Evolutionary conservation across 202 grass and related monocot genomes (phyloP).

Genomic region (Saccharum hybrid): DNA sequence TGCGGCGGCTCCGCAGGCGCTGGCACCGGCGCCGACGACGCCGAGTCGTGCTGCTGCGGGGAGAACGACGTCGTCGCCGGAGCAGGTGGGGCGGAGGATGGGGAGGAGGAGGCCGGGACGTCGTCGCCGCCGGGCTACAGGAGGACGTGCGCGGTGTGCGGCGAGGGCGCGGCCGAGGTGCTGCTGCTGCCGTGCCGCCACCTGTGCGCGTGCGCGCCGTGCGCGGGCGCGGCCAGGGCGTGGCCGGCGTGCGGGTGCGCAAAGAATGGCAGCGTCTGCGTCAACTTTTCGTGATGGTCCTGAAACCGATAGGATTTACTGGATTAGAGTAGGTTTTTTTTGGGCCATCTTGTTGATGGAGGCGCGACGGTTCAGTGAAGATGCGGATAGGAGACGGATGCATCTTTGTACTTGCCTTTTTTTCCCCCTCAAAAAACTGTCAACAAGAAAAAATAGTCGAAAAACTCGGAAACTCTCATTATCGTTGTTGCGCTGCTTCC

Average conservation of each 20-base stretch:
- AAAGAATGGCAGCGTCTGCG: slow-evolving; percentile 63
- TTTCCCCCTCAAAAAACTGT: background rate
- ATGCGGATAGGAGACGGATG: slow-evolving; percentile 38
- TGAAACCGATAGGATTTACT: slow-evolving; percentile 25
- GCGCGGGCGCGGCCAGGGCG: slow-evolving; percentile 48
- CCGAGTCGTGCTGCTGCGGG: slow-evolving; percentile 80
- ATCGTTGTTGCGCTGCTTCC: background rate
- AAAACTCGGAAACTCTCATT: background rate
- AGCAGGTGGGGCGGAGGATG: background rate
- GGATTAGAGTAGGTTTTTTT: slow-evolving; percentile 30
- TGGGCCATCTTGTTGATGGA: background rate
- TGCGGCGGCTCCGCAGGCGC: no score
- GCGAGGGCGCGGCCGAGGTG: slow-evolving; percentile 50
- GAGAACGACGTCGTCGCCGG: slow-evolving; percentile 34
- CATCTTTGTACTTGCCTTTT: background rate
- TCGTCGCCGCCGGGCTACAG: background rate
- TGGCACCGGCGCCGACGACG: slow-evolving; percentile 30
- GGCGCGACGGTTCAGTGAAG: background rate
- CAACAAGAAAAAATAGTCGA: background rate
- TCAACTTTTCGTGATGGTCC: slow-evolving; percentile 67
- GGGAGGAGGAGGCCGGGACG: slow-evolving; percentile 16
- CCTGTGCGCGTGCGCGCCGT: slow-evolving; percentile 69
- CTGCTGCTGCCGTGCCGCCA: slow-evolving; percentile 85
- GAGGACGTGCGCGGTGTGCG: slow-evolving; percentile 53
- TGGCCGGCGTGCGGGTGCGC: slow-evolving; percentile 72